Base-by-base conservation (phyloP, 2,329 filamentous ascomycete genomes). In the Fusarium virguliforme region DNA sequence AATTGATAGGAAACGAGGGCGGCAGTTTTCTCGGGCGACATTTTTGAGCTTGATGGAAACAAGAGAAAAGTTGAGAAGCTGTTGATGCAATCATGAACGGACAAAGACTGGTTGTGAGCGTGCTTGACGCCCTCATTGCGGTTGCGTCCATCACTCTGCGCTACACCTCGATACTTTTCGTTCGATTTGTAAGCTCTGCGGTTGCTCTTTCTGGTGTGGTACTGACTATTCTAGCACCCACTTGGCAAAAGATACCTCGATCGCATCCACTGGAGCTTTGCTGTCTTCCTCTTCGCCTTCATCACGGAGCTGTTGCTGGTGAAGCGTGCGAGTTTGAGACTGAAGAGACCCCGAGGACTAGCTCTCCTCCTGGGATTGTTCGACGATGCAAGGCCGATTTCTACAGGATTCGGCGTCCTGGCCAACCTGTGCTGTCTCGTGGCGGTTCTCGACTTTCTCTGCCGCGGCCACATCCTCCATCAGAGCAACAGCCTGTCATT, bases 201-300 rank as follows among this genome's bases (percentile, higher is more conserved):
- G 4, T 22, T 6, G n/a, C 10, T 26, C 8, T 15, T 35, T 26
- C 4, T 24, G 5, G 18, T n/a, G 2, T 26, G 12, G 24, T n/a
- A 35, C 50, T 54, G 32, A 54, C 8, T 9, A 8, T 48, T n/a
- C 18, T 26, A 53, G 50, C 50, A 54, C 32, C 50, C 50, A 1
- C 32, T 54, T 2, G 50, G 50, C 3, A 54, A 26, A 54, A 26
- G 50, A 37, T 37, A 54, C 6, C 50, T 54, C 50, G 50, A 37
- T 9, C 50, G 30, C 13, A 35, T 54, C 32, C 37, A 54, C 13
- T 35, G 50, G 50, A 54, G 50, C 8, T 54, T 24, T n/a, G 32
- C 32, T 4, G 26, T 54, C 9, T 54, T 54, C 13, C 8, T 54
- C 22, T 10, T 37, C 5, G 12, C 50, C n/a, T 54, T 54, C 34